Conservation (phyloP, 148 eudicot species). For the Fagopyrum homotropicum region DNA sequence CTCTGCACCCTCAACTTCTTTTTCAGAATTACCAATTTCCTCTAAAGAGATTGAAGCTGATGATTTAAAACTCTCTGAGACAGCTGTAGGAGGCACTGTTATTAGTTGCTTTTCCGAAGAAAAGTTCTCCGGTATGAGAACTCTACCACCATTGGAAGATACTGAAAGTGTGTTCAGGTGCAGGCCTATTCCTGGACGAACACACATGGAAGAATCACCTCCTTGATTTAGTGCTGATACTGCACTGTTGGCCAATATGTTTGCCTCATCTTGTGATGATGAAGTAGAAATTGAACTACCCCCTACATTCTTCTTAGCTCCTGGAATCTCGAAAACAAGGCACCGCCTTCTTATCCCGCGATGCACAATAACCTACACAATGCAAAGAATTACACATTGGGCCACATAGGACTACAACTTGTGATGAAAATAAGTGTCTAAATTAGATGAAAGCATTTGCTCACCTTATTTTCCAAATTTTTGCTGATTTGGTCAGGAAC, state of each 20-base stretch:
- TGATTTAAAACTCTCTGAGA: conserved; percentile 20
- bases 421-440: not conserved
- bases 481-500: conserved; percentile 25
- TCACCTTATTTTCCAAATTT: conserved; percentile 56
- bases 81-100: conserved; percentile 16
- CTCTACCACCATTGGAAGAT: conserved; percentile 42
- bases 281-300: conserved; percentile 31
- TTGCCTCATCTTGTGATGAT: conserved; percentile 29
- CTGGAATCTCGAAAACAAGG: conserved; percentile 74
- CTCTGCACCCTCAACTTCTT: conserved; percentile 32
- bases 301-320: conserved; percentile 45
- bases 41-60: conserved; percentile 25
- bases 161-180: conserved; percentile 75
- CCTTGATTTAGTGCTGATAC: conserved; percentile 25
- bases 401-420: not conserved
- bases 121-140: conserved; percentile 28
- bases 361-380: conserved; percentile 43
- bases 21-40: conserved; percentile 32
- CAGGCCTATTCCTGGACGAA: conserved; percentile 82
- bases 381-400: not conserved
- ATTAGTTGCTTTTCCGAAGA: conserved; percentile 27
- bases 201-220: conserved; percentile 30
- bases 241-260: conserved; percentile 23
- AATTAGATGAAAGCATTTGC: not conserved
- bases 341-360: conserved; percentile 84